Evolutionary conservation across 106 monocot genomes (phyloP), one percentile per base, ranked within the genome.

Genomic region (Allium sativum): DNA sequence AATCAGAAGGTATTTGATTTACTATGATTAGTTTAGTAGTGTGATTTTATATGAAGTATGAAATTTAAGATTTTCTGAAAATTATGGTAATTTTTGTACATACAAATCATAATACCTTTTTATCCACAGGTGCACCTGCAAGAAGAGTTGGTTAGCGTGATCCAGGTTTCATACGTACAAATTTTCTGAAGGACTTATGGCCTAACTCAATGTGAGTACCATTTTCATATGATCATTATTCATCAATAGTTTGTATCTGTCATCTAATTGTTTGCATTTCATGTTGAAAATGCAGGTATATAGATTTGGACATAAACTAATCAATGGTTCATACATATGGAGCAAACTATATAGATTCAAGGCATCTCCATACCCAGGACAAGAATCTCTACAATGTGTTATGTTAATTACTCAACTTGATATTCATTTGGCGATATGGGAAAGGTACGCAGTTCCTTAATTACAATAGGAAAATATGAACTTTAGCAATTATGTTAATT

Each of bases 371-470:
- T 95, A 73, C 68, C 95, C 95, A 15, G 95, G 95, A 12, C 84
- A 95, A 77, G 77, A 87, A 42, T 95, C 95, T 68, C 56, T 82
- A 63, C 90, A 95, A 52, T 73, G 68, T 15, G 71, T 90, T 42
- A 61, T 90, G n/a, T 71, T 90, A n/a, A n/a, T n/a, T n/a, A n/a
- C n/a, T n/a, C n/a, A n/a, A n/a, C n/a, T n/a, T n/a, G n/a, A n/a
- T n/a, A n/a, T n/a, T n/a, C n/a, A 60, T 95, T 87, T 71, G 95
- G 95, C 50, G 95, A 95, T 51, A 73, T 95, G 84, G 95, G 95
- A 57, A 96, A 96, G 84, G 95, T 87, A 41, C 12, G 11, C 18
- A 17, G 3, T 55, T 18, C 7, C 41, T 0, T 56, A 3, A 31
- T 31, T 31, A 31, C 31, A 31, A 31, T 2, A 31, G 31, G 31